These are phyloP conservation scores for Exobasidium rhododendri DNA, from an alignment of 1,284 basidiomycete genomes.

Conservation along the genomic window DNA sequence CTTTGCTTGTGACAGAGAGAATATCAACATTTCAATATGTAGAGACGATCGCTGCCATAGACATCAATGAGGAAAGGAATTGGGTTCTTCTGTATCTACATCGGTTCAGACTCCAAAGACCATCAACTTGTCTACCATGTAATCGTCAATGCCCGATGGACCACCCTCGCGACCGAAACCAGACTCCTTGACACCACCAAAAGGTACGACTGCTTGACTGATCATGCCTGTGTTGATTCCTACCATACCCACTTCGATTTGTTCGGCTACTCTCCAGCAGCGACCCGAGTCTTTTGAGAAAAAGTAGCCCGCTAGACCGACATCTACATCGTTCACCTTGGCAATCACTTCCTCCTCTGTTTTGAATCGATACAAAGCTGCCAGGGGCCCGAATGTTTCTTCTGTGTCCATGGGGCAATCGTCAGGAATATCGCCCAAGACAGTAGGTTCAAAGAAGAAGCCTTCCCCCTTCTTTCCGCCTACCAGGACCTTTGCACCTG, in stretches of 20 bases:
- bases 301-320: constrained; percentile 70
- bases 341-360: constrained; percentile 87
- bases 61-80: not conserved
- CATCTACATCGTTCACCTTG: constrained; percentile 76
- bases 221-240: constrained; percentile 60
- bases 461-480: constrained; percentile 70
- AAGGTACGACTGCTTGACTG: constrained; percentile 57
- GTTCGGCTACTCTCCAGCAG: constrained; percentile 96
- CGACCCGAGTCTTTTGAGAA: constrained; percentile 72
- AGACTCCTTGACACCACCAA: constrained; percentile 87
- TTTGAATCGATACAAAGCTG: constrained; percentile 69
- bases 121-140: constrained; percentile 49
- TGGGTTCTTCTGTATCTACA: not conserved
- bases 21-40: too few relatives aligned
- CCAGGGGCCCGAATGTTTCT: constrained; percentile 56
- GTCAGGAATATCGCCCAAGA: constrained; percentile 78
- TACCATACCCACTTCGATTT: constrained; percentile 93
- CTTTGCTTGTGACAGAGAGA: not conserved
- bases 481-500: constrained; percentile 80
- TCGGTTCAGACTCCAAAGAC: constrained; percentile 23
- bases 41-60: too few relatives aligned
- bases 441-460: constrained; percentile 80
- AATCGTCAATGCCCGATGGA: constrained; percentile 75
- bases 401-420: constrained; percentile 57
- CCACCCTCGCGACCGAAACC: constrained; percentile 61